phyloP scores from a whole-genome alignment of 2,329 filamentous ascomycete species.

The Claviceps sp. region DNA sequence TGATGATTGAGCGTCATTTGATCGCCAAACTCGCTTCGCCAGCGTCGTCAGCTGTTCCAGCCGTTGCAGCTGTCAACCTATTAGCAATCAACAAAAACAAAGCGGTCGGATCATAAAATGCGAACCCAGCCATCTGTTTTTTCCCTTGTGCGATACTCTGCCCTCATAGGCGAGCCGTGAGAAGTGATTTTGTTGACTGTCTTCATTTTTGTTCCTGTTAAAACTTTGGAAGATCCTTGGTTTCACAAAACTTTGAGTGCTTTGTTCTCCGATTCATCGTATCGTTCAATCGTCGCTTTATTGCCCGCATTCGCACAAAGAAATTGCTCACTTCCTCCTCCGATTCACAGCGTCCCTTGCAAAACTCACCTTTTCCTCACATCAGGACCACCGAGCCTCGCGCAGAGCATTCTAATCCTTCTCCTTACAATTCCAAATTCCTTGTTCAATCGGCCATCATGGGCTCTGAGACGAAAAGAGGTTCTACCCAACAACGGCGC shows the following conservation, averaged over 20 bases:
- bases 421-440: not conserved
- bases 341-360: not conserved
- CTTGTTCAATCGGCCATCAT: conserved; percentile 1
- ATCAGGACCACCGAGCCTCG: no score
- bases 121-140: not conserved
- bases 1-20: not conserved
- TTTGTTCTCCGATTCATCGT: not conserved
- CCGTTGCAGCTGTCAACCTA: conserved; percentile 1
- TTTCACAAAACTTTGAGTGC: not conserved
- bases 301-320: not conserved
- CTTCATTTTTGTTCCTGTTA: not conserved
- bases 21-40: not conserved
- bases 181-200: not conserved
- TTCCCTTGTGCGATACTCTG: not conserved
- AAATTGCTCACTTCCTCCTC: not conserved
- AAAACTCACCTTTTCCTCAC: not conserved
- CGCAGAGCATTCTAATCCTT: not conserved
- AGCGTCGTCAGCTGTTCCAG: conserved; percentile 1
- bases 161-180: not conserved
- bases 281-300: not conserved
- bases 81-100: not conserved
- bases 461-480: conserved; percentile 4
- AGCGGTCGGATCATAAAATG: not conserved
- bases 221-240: not conserved
- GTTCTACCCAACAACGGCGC: conserved; percentile 10